Evolutionary conservation across 768 basidiomycete species (phyloP).

Genomic region (Tricholoma bakamatsutake): DNA sequence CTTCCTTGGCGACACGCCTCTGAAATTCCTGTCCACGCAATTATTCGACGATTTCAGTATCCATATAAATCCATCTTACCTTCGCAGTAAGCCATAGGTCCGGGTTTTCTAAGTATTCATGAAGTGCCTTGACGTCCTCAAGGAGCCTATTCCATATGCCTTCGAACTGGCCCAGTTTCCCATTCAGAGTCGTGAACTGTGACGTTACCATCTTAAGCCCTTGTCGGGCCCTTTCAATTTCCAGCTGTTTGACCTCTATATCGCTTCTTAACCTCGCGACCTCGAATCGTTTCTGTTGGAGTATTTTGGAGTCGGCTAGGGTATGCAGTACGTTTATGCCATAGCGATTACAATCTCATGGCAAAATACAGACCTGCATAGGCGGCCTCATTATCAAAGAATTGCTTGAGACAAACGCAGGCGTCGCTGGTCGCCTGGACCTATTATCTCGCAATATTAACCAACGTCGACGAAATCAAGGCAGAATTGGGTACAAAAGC

Average conservation of each 20-base stretch:
- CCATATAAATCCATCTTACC: background rate
- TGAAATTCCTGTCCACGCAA: background rate
- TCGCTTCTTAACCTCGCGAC: background rate
- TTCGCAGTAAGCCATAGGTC: background rate
- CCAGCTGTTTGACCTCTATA: background rate
- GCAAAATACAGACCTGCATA: background rate
- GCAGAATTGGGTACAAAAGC: background rate
- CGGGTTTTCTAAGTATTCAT: background rate
- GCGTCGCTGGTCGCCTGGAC: background rate
- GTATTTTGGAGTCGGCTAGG: background rate
- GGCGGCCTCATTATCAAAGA: background rate
- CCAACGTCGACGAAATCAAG: background rate
- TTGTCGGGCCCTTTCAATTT: background rate
- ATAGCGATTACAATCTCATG: background rate
- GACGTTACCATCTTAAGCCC: background rate
- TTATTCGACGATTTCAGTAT: background rate
- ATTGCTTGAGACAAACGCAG: background rate
- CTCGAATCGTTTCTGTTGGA: background rate
- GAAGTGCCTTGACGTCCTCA: background rate
- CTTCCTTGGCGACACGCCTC: background rate
- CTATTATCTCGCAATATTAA: background rate
- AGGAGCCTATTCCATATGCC: conserved; percentile 1
- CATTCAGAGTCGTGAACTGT: background rate
- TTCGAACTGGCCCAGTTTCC: conserved; percentile 1
- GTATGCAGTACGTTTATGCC: background rate